Conservation (phyloP, 2,329 filamentous ascomycete species). For the Trichoderma guizhouense region DNA sequence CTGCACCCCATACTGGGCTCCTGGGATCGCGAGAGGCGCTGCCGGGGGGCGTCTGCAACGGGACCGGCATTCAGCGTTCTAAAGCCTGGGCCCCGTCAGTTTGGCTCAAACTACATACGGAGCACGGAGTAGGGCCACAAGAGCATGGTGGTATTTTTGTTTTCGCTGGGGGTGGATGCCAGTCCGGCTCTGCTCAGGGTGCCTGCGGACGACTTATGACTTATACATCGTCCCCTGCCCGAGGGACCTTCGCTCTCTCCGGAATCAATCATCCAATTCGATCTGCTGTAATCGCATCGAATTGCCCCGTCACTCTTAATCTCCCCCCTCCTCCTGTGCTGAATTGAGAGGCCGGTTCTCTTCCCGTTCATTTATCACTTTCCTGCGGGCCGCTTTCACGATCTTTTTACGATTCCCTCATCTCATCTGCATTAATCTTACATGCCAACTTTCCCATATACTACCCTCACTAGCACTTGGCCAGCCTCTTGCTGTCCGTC, state of each 20-base stretch:
- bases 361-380: constrained; percentile 12
- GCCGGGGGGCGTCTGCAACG: neutral
- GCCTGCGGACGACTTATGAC: constrained; percentile 16
- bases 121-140: constrained; percentile 22
- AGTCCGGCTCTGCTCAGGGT: constrained; percentile 8
- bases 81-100: constrained; percentile 22
- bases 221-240: constrained; percentile 17
- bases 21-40: constrained; percentile 12
- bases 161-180: constrained; percentile 4
- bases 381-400: constrained; percentile 11
- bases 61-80: constrained; percentile 20
- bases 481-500: constrained; percentile 4
- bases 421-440: constrained; percentile 9
- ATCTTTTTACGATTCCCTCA: constrained; percentile 13
- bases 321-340: constrained; percentile 2
- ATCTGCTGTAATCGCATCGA: constrained; percentile 9
- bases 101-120: constrained; percentile 16
- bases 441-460: neutral
- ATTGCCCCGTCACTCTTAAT: constrained; percentile 14
- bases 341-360: constrained; percentile 13
- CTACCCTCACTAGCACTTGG: constrained; percentile 1
- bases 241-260: constrained; percentile 15
- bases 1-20: constrained; percentile 16
- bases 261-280: constrained; percentile 15
- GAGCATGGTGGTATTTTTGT: constrained; percentile 16